Evolutionary conservation across 2,329 filamentous ascomycete genomes (phyloP).

Genomic region (Colletotrichum acutatum): DNA sequence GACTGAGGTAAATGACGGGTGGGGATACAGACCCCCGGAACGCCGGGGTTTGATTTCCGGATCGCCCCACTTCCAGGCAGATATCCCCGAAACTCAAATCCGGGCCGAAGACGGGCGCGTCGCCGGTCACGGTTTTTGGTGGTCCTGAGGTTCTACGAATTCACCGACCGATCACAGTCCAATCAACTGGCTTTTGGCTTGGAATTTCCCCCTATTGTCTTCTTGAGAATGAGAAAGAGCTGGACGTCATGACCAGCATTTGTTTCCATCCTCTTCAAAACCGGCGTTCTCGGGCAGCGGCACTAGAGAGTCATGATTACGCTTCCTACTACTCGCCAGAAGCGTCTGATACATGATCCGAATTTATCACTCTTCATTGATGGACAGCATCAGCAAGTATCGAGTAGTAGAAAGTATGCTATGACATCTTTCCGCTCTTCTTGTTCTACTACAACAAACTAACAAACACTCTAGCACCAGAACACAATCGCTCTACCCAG

Average conservation of each 20-base stretch:
- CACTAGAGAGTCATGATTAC: no score
- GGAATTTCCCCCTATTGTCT: no score
- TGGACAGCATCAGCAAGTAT: no score
- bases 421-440: not conserved
- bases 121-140: not conserved
- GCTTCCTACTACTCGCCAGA: no score
- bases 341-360: no score
- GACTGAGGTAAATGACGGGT: constrained; percentile 13
- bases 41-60: not conserved
- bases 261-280: no score
- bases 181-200: no score
- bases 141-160: not conserved
- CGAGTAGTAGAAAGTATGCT: not conserved
- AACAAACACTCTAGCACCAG: not conserved
- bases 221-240: no score
- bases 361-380: no score
- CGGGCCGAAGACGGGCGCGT: not conserved
- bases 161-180: not conserved
- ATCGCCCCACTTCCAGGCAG: not conserved
- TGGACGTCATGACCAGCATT: no score
- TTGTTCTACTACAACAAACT: not conserved
- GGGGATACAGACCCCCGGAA: not conserved
- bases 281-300: no score
- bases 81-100: not conserved
- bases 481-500: not conserved